A percentile compares a stretch with the other conserved stretches of the same genome.
Evolutionary conservation across 768 basidiomycete genomes (phyloP).

Genomic region (Cystobasidium tubakii): DNA sequence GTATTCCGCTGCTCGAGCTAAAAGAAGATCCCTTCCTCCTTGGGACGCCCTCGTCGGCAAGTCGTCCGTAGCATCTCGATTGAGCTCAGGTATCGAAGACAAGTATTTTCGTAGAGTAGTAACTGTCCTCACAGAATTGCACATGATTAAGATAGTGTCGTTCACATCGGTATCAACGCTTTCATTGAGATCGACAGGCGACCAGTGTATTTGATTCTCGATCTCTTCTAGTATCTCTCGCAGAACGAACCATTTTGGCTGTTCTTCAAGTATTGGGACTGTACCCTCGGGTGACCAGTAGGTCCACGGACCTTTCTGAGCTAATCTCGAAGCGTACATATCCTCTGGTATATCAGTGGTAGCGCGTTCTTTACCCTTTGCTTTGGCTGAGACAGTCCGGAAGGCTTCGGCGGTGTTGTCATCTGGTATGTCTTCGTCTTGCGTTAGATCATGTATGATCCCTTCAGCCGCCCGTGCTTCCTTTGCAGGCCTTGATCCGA

Average conservation of each 20-base stretch:
- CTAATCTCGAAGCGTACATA: conserved; percentile 10
- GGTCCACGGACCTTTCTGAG: conserved; percentile 15
- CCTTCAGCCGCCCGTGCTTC: not conserved
- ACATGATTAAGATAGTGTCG: conserved; percentile 78
- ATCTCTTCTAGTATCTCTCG: conserved; percentile 82
- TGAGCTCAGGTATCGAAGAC: conserved; percentile 53
- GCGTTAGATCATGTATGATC: not conserved
- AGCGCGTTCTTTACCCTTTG: conserved; percentile 11
- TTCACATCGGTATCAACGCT: conserved; percentile 37
- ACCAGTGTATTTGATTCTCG: conserved; percentile 64
- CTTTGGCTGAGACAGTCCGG: not conserved
- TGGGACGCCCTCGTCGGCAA: not conserved
- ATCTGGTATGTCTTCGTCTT: conserved; percentile 4
- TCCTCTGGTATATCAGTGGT: conserved; percentile 24
- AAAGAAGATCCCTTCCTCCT: conserved; percentile 68
- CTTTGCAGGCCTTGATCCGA: not conserved
- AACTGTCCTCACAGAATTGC: conserved; percentile 69
- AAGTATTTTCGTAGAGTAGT: conserved; percentile 73
- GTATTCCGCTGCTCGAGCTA: conserved; percentile 64
- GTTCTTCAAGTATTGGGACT: conserved; percentile 82
- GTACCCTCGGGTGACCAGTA: conserved; percentile 70
- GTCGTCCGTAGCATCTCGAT: conserved; percentile 37
- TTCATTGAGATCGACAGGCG: conserved; percentile 37
- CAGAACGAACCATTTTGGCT: conserved; percentile 86
- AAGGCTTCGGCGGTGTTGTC: conserved; percentile 17